Base-by-base conservation (phyloP, 140 eudicot species). In the Stevia rebaudiana region DNA sequence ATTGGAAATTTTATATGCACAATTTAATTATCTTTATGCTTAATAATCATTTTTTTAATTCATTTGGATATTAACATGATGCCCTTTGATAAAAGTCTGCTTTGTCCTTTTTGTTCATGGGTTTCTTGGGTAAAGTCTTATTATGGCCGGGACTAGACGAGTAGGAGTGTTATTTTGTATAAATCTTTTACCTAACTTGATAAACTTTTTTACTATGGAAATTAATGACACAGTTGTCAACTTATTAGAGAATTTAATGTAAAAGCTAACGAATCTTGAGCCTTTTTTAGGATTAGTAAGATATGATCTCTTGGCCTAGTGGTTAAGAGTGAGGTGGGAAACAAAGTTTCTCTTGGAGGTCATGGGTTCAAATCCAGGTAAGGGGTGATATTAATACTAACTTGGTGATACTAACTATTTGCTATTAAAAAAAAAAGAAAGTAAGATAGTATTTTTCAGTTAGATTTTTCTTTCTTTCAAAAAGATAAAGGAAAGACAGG, bases 61-160 rank as follows among this genome's bases (percentile, higher is more conserved):
- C 44, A 35, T 57, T 57, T 71, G 48, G 25, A 9, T 56, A 40
- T 40, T 61, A n/a, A 11, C 15, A 23, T 24, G 12, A 17, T 22
- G 42, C 62, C 51, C 43, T 9, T 48, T 21, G 41, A 63, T 62
- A 61, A 70, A 57, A 43, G 79, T 49, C 31, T 68, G 42, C 11
- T n/a, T 69, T 76, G 74, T 67, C 71, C 50, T 36, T 70, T 23
- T 22, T 33, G 42, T 24, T 40, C 12, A 41, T 52, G 31, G 55
- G 30, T 28, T 25, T 47, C 19, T 25, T 24, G 30, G 1, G n/a
- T n/a, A n/a, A n/a, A n/a, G 8, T 39, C 22, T 7, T n/a, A 11
- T 21, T 17, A 3, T 42, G 13, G n/a, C n/a, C 11, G 48, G 17
- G 3, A 2, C 48, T 12, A 42, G 16, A 12, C 12, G 48, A 10